Percentiles rank a stretch among this genome's conserved stretches.
These are phyloP conservation scores for Penicillium canariense DNA, from an alignment of 495 filamentous ascomycete species.

Conservation along the genomic window DNA sequence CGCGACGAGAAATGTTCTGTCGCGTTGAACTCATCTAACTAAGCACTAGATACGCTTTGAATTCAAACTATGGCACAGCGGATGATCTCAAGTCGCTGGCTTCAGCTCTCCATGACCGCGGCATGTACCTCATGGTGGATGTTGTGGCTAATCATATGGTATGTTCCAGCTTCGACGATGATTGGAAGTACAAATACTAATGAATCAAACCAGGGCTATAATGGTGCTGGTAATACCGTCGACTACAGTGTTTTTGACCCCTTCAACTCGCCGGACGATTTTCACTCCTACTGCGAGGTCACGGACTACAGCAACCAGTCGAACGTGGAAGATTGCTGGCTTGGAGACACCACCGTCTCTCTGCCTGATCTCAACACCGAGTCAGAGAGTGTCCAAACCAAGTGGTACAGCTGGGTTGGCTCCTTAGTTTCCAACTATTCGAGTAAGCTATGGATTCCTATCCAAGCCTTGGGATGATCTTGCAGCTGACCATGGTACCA, in stretches of 20 bases:
- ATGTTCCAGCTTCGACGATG: constrained; percentile 1
- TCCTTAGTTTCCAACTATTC: constrained; percentile 64
- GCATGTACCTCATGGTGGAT: constrained; percentile 77
- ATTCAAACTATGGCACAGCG: constrained; percentile 64
- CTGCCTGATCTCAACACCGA: constrained; percentile 72
- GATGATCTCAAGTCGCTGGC: constrained; percentile 62
- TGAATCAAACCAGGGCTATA: constrained; percentile 47
- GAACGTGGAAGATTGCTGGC: constrained; percentile 58
- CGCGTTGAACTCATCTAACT: neutral
- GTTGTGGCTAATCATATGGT: constrained; percentile 78
- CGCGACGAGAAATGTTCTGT: neutral
- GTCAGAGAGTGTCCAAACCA: constrained; percentile 49
- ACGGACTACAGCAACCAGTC: constrained; percentile 57
- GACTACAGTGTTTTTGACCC: constrained; percentile 62
- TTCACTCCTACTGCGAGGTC: constrained; percentile 65
- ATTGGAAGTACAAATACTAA: neutral
- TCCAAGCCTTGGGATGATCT: neutral
- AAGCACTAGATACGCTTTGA: constrained; percentile 50
- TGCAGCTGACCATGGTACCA: neutral
- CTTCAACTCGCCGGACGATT: constrained; percentile 63
- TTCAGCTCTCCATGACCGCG: constrained; percentile 56
- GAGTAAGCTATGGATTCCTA: constrained; percentile 33
- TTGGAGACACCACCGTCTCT: constrained; percentile 57
- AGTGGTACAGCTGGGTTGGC: constrained; percentile 66
- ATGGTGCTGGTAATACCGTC: constrained; percentile 50